Evolutionary conservation across 495 filamentous ascomycete genomes (phyloP).

Genomic region (Hypomontagnella submonticulosa): DNA sequence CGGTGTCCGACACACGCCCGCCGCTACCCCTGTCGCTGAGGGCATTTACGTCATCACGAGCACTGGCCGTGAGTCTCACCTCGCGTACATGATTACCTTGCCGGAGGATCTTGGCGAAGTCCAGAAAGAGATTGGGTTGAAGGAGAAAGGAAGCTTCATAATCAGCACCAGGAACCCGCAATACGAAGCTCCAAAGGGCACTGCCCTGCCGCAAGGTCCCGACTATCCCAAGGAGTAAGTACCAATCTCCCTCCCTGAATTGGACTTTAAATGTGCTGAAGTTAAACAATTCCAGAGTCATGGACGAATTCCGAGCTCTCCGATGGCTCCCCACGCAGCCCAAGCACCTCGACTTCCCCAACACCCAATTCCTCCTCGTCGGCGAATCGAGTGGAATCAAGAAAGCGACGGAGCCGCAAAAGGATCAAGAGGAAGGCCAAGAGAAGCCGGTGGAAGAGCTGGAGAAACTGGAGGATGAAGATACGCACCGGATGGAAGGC

Average conservation of each 20-base stretch:
- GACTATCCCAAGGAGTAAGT: slow-evolving; percentile 80
- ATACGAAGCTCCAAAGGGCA: slow-evolving; percentile 69
- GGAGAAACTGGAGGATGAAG: slow-evolving; percentile 58
- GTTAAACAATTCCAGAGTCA: slow-evolving; percentile 55
- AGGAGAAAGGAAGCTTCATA: slow-evolving; percentile 78
- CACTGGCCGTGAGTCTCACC: slow-evolving; percentile 75
- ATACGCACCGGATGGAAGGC: slow-evolving; percentile 52
- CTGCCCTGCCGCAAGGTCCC: slow-evolving; percentile 70
- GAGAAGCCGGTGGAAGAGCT: slow-evolving; percentile 67
- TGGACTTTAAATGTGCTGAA: too few species aligned
- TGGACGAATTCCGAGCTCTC: slow-evolving; percentile 76
- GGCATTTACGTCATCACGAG: slow-evolving; percentile 87
- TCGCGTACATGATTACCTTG: slow-evolving; percentile 86
- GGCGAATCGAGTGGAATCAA: slow-evolving; percentile 74
- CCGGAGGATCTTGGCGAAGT: slow-evolving; percentile 75
- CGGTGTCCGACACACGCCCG: slow-evolving; percentile 75
- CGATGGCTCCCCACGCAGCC: slow-evolving; percentile 81
- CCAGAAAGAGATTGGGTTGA: slow-evolving; percentile 80
- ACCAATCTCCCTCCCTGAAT: too few species aligned
- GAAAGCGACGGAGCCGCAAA: slow-evolving; percentile 69
- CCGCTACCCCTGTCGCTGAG: slow-evolving; percentile 80
- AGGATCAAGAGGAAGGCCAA: slow-evolving; percentile 65
- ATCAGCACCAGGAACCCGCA: slow-evolving; percentile 85
- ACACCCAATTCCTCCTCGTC: slow-evolving; percentile 84
- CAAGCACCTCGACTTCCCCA: slow-evolving; percentile 79